Percentiles rank a stretch among this genome's conserved stretches.
phyloP scores from a whole-genome alignment of 177 flowering plant genomes.

The Vitis hybrid region DNA sequence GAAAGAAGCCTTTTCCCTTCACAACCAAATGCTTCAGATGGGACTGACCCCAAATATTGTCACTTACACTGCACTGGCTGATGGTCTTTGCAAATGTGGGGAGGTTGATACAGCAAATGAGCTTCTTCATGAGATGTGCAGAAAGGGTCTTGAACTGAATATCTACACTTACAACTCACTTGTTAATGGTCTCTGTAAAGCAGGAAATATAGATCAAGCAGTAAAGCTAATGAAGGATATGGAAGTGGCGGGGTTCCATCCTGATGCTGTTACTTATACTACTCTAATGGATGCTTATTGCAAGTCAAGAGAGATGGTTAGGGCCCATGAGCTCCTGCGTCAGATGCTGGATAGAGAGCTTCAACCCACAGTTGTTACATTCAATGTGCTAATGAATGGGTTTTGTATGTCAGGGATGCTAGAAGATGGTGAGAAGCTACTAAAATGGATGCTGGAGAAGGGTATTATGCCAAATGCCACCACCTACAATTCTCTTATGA shows the following conservation, averaged over 20 bases:
- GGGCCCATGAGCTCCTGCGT: conserved; percentile 52
- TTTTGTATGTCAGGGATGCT: conserved; percentile 65
- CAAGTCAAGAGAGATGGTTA: conserved; percentile 47
- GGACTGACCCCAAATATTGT: conserved; percentile 60
- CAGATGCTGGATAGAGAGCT: conserved; percentile 58
- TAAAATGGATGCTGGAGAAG: conserved; percentile 66
- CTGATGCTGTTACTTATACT: conserved; percentile 63
- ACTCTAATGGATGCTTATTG: conserved; percentile 70
- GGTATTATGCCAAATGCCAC: conserved; percentile 58
- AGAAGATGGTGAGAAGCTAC: conserved; percentile 52
- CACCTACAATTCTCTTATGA: conserved; percentile 65
- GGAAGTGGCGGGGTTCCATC: conserved; percentile 49
- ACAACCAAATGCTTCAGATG: conserved; percentile 51
- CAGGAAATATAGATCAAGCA: conserved; percentile 54
- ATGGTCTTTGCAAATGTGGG: conserved; percentile 71
- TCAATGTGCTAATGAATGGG: conserved; percentile 74
- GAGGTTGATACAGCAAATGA: conserved; percentile 67
- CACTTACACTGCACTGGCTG: conserved; percentile 61
- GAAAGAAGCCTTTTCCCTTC: conserved; percentile 52
- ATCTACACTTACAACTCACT: conserved; percentile 61
- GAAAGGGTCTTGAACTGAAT: conserved; percentile 59
- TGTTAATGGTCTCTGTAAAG: conserved; percentile 66
- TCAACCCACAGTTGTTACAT: conserved; percentile 70
- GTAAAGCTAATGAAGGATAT: conserved; percentile 55
- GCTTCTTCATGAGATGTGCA: conserved; percentile 62